Evolutionary conservation across 768 basidiomycete genomes (phyloP).

Genomic region (Coprinopsis sp.): DNA sequence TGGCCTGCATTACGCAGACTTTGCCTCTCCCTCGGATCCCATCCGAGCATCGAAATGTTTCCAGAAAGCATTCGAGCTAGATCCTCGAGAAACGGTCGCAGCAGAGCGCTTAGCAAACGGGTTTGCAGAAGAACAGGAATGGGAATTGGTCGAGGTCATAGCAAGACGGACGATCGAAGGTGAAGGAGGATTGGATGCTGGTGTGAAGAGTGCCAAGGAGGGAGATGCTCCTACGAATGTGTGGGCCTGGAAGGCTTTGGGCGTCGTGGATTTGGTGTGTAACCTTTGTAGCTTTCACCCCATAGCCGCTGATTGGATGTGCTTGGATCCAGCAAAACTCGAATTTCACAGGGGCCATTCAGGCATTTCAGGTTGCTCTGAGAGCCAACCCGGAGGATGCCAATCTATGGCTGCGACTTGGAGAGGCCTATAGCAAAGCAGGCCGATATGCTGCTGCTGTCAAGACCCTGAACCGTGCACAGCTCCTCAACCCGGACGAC

Average conservation of each 20-base stretch:
- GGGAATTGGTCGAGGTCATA: conserved; percentile 95
- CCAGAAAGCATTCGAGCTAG: conserved; percentile 97
- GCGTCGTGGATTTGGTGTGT: conserved; percentile 84
- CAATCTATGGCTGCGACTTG: conserved; percentile 84
- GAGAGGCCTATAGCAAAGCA: conserved; percentile 85
- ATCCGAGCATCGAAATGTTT: conserved; percentile 91
- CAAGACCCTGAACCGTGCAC: conserved; percentile 77
- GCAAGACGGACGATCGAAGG: conserved; percentile 90
- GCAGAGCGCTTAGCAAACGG: conserved; percentile 80
- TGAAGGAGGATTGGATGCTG: conserved; percentile 75
- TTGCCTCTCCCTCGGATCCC: conserved; percentile 67
- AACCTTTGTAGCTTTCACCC: conserved; percentile 7
- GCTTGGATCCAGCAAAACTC: conserved; percentile 46
- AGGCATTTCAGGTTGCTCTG: conserved; percentile 82
- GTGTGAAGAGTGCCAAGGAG: conserved; percentile 32
- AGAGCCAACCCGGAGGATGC: conserved; percentile 74
- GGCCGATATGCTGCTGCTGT: conserved; percentile 87
- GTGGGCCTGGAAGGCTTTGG: conserved; percentile 98
- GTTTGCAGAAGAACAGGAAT: conserved; percentile 90
- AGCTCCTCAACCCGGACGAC: conserved; percentile 66
- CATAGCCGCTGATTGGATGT: background rate
- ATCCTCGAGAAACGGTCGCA: conserved; percentile 81
- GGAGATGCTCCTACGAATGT: conserved; percentile 72
- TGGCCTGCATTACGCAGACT: conserved; percentile 82
- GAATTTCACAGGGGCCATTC: conserved; percentile 71